Base-by-base conservation (phyloP, 2,329 filamentous ascomycete species). In the Sclerotinia subarctica region DNA sequence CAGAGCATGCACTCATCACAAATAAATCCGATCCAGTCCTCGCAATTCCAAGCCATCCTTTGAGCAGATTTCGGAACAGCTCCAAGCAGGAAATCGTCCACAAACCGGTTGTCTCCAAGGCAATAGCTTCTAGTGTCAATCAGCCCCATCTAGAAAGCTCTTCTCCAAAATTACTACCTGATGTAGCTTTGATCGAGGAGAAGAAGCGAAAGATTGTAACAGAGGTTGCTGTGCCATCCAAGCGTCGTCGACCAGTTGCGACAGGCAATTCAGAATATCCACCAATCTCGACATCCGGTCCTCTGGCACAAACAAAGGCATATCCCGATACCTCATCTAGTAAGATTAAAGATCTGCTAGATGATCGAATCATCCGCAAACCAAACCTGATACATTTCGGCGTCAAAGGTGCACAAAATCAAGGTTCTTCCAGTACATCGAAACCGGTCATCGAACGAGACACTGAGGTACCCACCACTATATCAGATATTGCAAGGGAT, bases 341-440 rank as follows among this genome's bases (percentile, higher is more conserved):
- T 13, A 49, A 51, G 2, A 53, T 7, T 19, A 54, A 11, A 29
- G 26, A 17, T 29, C 19, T 66, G n/a, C 65, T 72, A 11, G 68
- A 74, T 24, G 72, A 73, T 32, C 54, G 59, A 54, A 52, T 47
- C 21, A 44, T 56, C 29, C 68, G 74, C 19, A 75, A 75, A 42
- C 69, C 72, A 26, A 59, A 69, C 2, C 21, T 74, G 5, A 72
- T 75, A 35, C 67, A 59, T 10, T 75, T 75, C 51, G 64, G 68
- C 38, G 35, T 38, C 21, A 62, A 69, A 17, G 74, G 73, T 13
- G 67, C 73, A 29, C 64, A 29, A 52, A 75, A 75, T 35, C 73
- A 75, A 63, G 74, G 74, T 2, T n/a, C 64, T n/a, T 68, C 65
- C 19, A 66, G 67, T 60, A 63, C 63, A 2, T 49, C 24, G 5